Base-by-base conservation (phyloP, 805 yeast species). In the Candida boidinii region DNA sequence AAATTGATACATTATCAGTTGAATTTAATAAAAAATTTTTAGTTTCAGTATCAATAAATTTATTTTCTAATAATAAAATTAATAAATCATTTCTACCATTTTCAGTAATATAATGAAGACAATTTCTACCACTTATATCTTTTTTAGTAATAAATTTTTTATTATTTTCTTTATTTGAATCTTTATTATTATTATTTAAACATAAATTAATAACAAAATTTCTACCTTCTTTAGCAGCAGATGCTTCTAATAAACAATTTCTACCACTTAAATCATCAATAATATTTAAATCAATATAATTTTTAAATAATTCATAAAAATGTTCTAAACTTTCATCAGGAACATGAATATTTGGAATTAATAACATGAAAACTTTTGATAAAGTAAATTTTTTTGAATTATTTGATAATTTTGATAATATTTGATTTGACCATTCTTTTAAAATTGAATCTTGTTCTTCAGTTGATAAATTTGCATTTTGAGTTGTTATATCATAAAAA, bases 91-190 rank as follows among this genome's bases (percentile, higher is more conserved):
- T 46, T 39, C 72, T 62, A 0, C 78, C 79, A 32, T 62, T 46
- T 38, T 73, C 79, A 3, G 94, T 70, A 5, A 95, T 94, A 51
- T 87, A 86, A 55, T 90, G 97, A 13, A 92, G 59, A 16, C 96
- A 88, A 2, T 80, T 76, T 41, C 90, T 69, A 4, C 94, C 94
- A 43, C 76, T 73, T 30, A 71, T 64, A 53, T 83, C 94, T 46
- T 67, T 71, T 12, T 58, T 51, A 5, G 53, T 12, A 7, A 19
- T 10, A 6, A 23, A 12, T 2, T 17, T 16, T n/a, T 10, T 17
- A 5, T 17, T 4, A 26, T 29, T 36, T 5, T 30, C 35, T 6
- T 7, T 7, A 15, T 15, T 43, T 6, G 55, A 46, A 36, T 53
- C 53, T 11, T 48, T 43, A 17, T 45, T 31, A 8, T 25, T 26